Conservation (phyloP, 352 stramenopile genomes). For the Globisporangium barbulae region DNA sequence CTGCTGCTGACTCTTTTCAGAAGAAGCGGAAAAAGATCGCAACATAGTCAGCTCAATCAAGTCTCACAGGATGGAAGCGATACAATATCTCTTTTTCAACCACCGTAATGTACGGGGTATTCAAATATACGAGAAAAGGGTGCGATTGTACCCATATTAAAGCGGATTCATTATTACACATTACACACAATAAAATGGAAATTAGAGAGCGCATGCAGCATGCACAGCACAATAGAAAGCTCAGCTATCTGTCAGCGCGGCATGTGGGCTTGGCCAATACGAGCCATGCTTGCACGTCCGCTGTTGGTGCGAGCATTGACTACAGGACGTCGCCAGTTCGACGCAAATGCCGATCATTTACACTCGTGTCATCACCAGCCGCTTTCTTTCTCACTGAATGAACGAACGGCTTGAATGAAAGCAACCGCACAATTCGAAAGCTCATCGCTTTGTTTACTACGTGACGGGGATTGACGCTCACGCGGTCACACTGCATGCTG, state of each 20-base stretch:
- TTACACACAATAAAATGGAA: not conserved
- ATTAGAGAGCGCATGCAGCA: not conserved
- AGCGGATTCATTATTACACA: not conserved
- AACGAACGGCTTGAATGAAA: conserved; percentile 4
- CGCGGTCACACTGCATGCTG: no score
- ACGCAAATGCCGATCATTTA: not conserved
- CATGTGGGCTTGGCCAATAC: not conserved
- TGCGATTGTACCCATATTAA: conserved; percentile 9
- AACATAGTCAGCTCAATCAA: conserved; percentile 2
- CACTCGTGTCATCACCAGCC: not conserved
- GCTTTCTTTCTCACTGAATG: not conserved
- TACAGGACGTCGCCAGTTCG: no score
- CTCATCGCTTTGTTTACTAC: no score
- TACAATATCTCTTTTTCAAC: not conserved
- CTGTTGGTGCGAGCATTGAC: no score
- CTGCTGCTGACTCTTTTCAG: conserved; percentile 5
- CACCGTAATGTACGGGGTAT: not conserved
- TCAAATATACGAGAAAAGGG: not conserved
- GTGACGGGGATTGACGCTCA: no score
- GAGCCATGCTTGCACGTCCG: not conserved
- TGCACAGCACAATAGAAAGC: not conserved
- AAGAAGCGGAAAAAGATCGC: not conserved
- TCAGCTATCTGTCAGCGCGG: not conserved
- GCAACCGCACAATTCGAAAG: not conserved
- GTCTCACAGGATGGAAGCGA: not conserved